phyloP scores from a whole-genome alignment of 2,329 filamentous ascomycete genomes.

The Paraconiothyrium brasiliense region DNA sequence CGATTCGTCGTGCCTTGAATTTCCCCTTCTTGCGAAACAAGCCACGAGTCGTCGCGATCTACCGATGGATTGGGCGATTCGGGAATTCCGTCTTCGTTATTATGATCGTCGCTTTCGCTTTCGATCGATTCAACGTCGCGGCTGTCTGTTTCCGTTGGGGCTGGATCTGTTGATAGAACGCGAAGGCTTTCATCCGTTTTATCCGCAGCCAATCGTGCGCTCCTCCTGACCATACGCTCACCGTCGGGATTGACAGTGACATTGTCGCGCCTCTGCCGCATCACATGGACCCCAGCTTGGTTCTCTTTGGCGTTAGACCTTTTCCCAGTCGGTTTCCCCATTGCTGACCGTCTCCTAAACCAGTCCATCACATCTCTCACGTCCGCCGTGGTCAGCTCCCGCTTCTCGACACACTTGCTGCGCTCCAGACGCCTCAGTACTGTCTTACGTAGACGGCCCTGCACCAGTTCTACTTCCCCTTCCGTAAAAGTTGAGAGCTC shows the following conservation, averaged over 20 bases:
- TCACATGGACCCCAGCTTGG: neutral
- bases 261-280: neutral
- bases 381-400: neutral
- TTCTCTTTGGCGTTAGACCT: neutral
- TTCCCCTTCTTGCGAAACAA: neutral
- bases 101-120: neutral
- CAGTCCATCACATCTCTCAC: neutral
- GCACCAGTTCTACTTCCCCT: neutral
- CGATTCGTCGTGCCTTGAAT: neutral
- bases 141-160: neutral
- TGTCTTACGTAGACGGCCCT: neutral
- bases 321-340: neutral
- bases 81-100: neutral
- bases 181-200: neutral
- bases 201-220: slow-evolving; percentile 2
- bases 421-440: neutral
- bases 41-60: neutral
- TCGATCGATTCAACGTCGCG: neutral
- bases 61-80: neutral
- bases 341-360: neutral
- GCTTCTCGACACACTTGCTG: neutral
- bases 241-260: neutral
- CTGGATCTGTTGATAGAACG: neutral
- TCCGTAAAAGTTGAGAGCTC: neutral
- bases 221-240: neutral